Evolutionary conservation across 345 rosid genomes (phyloP).

Genomic region (Citrus reticulata): DNA sequence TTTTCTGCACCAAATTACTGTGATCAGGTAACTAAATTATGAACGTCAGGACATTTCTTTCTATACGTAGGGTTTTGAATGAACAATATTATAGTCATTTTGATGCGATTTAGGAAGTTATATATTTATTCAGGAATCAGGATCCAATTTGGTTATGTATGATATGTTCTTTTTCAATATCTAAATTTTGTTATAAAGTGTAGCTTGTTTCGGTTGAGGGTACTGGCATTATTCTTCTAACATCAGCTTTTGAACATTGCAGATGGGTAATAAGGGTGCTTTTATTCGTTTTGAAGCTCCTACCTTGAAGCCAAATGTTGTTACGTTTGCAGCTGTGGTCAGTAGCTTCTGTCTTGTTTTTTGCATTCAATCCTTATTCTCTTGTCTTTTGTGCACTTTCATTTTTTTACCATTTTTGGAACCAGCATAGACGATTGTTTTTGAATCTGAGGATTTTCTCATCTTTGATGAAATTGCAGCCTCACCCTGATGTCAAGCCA

Average conservation of each 20-base stretch:
- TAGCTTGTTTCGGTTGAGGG: not conserved
- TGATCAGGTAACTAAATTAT: slow-evolving; percentile 68
- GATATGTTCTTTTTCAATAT: not conserved
- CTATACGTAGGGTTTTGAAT: not conserved
- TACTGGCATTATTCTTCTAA: not conserved
- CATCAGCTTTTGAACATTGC: slow-evolving; percentile 23
- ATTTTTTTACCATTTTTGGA: not conserved
- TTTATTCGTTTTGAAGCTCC: slow-evolving; percentile 92
- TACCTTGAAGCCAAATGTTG: slow-evolving; percentile 83
- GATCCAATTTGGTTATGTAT: not conserved
- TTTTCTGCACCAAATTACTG: slow-evolving; percentile 99
- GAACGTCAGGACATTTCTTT: not conserved
- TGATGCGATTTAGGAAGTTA: not conserved
- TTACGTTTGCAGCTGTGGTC: slow-evolving; percentile 94
- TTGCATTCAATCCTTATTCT: not conserved
- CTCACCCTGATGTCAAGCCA: slow-evolving; percentile 94
- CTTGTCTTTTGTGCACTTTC: not conserved
- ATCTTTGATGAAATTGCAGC: slow-evolving; percentile 44
- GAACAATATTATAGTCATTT: not conserved
- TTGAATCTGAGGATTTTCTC: not conserved
- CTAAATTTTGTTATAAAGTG: no score
- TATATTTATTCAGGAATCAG: not conserved
- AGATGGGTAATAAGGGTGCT: slow-evolving; percentile 99
- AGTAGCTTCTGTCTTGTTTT: slow-evolving; percentile 29
- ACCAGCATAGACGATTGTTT: not conserved